Evolutionary conservation across 257 asterid genomes (phyloP), one percentile per base, ranked within the genome.

Genomic region (Jacaranda copaia): DNA sequence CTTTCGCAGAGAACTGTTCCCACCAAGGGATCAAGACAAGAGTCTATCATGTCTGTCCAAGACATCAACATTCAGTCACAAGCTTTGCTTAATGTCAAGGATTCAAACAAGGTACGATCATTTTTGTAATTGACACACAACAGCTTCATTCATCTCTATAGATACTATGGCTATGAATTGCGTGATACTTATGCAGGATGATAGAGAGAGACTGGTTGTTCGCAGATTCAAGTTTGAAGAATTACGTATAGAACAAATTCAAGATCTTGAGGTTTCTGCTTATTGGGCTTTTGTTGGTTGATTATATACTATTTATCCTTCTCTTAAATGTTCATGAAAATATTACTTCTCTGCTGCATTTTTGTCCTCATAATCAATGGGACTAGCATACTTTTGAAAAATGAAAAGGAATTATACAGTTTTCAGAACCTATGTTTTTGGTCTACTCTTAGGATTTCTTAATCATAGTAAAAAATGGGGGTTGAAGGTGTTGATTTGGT

Each of bases 201-300:
- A 96, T 32, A 87, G 99, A 75, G 99, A 96, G 85, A 87, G 97
- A 82, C 83, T 90, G 51, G 77, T 96, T 76, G 94, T 93, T 64
- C 94, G 97, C 70, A 88, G 97, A 84, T 89, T 89, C 77, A 96
- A 96, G 86, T 96, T 93, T 79, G 99, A 96, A 85, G 99, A 96
- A 80, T 72, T 89, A 67, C 99, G 97, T 51, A 70, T 89, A 75
- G 98, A 96, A 87, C 99, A 96, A 85, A 91, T 96, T 83, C 99
- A 96, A 87, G 99, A 96, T 84, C 97, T 93, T 57, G 98, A 96
- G 99, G 99, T 96, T 79, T 83, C 77, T 73, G 45, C 45, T 61
- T 68, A 40, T 70, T 57, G 58, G 40, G 25, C n/a, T 32, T 57
- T 65, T 60, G 68, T 72, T 79, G 64, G 10, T 67, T 76, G 3